Evolutionary conservation across 768 basidiomycete species (phyloP), one percentile per base, ranked within the genome.

Genomic region (Sistotremastrum niveocremeum): DNA sequence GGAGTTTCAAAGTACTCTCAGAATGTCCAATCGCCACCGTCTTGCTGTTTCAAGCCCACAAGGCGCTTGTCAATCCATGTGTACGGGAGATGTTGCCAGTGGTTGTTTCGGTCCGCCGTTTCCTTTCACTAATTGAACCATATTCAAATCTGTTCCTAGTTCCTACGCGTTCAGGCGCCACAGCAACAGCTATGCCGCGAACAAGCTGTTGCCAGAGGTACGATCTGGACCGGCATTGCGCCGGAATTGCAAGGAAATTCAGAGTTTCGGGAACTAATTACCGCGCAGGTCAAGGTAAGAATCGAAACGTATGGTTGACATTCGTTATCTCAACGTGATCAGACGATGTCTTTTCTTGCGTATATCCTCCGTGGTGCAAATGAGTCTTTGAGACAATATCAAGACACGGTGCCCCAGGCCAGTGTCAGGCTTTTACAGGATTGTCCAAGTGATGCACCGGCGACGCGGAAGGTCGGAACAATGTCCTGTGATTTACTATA

Each of bases 21-120:
- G 95, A 99, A 65, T 84, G 94, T 71, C 86, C 86, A 4, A 83
- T 93, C 69, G 80, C 88, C 8, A 79, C 94, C 58, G 85, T 91
- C 31, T 77, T 90, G 30, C 84, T 95, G 63, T 81, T 84, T 50
- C 94, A 97, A 62, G 74, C 77, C 36, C 82, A 87, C 53, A 74
- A 81, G 39, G 64, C 68, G 6, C 61, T 84, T 49, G 79, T 87
- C 43, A 65, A 72, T 9, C 67, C 79, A 2, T 69, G 77, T 10
- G 73, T 94, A 49, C 73, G 79, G 55, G 69, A 75, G 10, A 84
- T 83, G 5, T 72, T 89, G 35, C 68, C 75, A 7, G 72, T 85
- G n/a, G 81, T 85, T 8, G 84, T 94, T 51, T 79, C 83, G 1
- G 3, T 29, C 4, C 8, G 20, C n/a, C 11, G 8, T 30, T 48